These are phyloP conservation scores for Tuber indicum DNA, from an alignment of 495 filamentous ascomycete species.

Conservation along the genomic window DNA sequence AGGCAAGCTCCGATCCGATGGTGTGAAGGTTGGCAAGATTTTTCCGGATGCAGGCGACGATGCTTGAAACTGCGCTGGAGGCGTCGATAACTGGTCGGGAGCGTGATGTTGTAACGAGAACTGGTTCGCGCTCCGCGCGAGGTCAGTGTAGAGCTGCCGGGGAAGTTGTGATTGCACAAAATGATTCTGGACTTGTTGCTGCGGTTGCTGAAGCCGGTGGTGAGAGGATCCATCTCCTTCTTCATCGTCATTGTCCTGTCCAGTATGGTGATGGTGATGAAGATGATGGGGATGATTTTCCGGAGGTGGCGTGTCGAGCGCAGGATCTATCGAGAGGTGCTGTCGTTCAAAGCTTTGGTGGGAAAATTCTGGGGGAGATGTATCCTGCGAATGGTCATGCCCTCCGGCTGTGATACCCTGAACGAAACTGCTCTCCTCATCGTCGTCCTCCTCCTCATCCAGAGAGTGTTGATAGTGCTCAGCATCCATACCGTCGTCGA, in stretches of 20 bases:
- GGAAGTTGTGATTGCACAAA: conserved; percentile 28
- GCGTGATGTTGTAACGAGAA: conserved; percentile 34
- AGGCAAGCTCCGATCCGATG: conserved; percentile 51
- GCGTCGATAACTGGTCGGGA: conserved; percentile 24
- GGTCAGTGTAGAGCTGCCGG: conserved; percentile 36
- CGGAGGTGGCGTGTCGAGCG: conserved; percentile 34
- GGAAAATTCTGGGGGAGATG: conserved; percentile 23
- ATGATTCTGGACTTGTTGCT: conserved; percentile 23
- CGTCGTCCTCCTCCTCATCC: conserved; percentile 37
- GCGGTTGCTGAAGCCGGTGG: conserved; percentile 29
- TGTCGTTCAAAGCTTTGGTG: conserved; percentile 25
- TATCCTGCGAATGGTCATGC: conserved; percentile 27
- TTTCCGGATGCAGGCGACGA: conserved; percentile 31
- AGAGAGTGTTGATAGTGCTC: conserved; percentile 39
- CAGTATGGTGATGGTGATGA: conserved; percentile 15
- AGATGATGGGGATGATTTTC: conserved; percentile 31
- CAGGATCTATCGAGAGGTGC: conserved; percentile 39
- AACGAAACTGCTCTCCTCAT: conserved; percentile 29
- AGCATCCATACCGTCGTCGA: conserved; percentile 38
- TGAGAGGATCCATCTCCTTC: conserved; percentile 11
- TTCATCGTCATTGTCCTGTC: conserved; percentile 1
- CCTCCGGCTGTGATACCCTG: conserved; percentile 27
- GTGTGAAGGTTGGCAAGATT: conserved; percentile 32
- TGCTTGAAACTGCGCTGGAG: conserved; percentile 26
- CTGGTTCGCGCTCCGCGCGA: conserved; percentile 38